Base-by-base conservation (phyloP, 2,329 filamentous ascomycete genomes). In the Epichloe sp. region DNA sequence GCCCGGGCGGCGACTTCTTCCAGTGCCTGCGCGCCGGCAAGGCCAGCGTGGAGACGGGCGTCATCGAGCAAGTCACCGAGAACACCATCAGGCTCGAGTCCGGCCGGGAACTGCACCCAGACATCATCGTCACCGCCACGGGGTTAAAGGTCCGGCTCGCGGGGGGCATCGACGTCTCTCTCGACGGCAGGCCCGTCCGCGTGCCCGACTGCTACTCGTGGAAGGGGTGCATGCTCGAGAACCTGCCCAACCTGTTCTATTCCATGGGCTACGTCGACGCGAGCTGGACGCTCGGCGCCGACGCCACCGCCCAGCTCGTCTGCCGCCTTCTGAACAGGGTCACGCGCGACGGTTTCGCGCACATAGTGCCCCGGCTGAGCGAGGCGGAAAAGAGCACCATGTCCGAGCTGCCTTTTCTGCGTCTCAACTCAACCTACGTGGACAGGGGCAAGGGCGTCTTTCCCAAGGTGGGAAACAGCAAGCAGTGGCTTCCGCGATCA, bases 111-210 rank as follows among this genome's bases (percentile, higher is more conserved):
- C 63, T 85, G 0, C 67, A 76, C 3, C 74, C 80, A 0, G 81
- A 85, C 60, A 77, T 83, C 53, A 83, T 85, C 56, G 66, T 85
- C 55, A 83, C 80, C 0, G 82, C 82, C 0, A 86, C 82, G 0
- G 82, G 82, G 0, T 70, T 86, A 0, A 76, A 77, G 52, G 62
- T 85, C 44, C 68, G 70, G 31, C 63, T 84, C 17, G 71, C 74
- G 78, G 78, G 21, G 73, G 73, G 73, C 38, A 67, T 77, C 1
- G 61, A 67, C 4, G 55, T 81, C 4, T 62, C 61, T 4, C 66
- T 83, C 5, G 78, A 85, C 59, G 74, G 74, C 37, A 58, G 68
- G 10, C 63, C 60, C 0, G 59, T 81, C 51, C 60, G 73, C 14
- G 50, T 75, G 2, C 57, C 67, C 2, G 62, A 72, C 2, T 74